Conservation (phyloP, 371 early-diverging fungal genomes). For the Lichtheimia hyalospora region DNA sequence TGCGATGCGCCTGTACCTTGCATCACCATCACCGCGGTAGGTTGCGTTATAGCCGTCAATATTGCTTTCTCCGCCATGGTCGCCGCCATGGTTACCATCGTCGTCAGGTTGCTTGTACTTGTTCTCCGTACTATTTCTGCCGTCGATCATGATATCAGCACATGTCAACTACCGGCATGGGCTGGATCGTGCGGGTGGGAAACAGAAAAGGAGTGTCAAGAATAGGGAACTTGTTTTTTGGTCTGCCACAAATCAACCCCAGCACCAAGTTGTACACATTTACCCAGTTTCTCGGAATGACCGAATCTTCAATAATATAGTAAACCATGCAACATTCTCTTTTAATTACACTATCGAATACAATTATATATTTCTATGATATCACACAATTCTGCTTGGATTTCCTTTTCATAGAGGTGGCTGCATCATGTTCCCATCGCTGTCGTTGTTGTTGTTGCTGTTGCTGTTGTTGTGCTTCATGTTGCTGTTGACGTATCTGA, state of each 20-base stretch:
- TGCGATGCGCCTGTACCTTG: background rate
- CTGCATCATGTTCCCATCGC: background rate
- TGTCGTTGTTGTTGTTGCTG: background rate
- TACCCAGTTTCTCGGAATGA: no score
- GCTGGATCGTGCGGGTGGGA: constrained; percentile 1
- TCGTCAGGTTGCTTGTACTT: background rate
- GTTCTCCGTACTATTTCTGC: constrained; percentile 7
- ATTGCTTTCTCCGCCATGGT: background rate
- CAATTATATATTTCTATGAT: no score
- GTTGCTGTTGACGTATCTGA: constrained; percentile 1
- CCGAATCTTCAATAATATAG: no score
- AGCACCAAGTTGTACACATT: no score
- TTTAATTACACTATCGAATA: no score
- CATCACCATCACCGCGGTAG: background rate
- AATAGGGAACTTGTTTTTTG: constrained; percentile 1
- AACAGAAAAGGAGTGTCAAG: background rate
- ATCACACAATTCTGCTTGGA: no score
- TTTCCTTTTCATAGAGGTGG: background rate
- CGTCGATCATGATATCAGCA: constrained; percentile 13
- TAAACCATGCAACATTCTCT: no score
- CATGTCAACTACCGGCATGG: constrained; percentile 10
- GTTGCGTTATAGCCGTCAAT: background rate
- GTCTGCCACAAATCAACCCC: no score
- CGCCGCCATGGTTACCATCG: background rate
- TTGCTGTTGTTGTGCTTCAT: constrained; percentile 1